phyloP scores from a whole-genome alignment of 805 yeast genomes.

The Phaffomyces opuntiae region DNA sequence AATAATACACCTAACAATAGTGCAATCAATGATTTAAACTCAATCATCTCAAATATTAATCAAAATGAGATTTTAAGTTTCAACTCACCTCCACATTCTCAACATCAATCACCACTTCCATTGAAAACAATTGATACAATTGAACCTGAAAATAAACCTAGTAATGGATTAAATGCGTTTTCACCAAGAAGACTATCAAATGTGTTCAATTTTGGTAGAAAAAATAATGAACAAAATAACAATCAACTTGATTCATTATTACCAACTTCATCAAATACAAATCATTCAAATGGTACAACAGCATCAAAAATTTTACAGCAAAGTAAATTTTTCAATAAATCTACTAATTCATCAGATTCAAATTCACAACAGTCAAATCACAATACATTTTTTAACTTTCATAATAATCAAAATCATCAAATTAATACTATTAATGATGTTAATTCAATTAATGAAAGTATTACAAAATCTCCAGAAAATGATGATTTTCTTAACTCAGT shows the following conservation, averaged over 20 bases:
- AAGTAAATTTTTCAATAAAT: slow-evolving; percentile 19
- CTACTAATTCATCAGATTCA: slow-evolving; percentile 5
- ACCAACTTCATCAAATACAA: background rate
- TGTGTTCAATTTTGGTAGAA: slow-evolving; percentile 23
- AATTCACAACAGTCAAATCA: background rate
- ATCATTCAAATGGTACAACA: background rate
- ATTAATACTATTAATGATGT: background rate
- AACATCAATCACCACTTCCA: slow-evolving; percentile 8
- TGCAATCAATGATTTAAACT: slow-evolving; percentile 16
- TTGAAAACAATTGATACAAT: background rate
- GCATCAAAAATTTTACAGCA: slow-evolving; percentile 11
- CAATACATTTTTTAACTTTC: slow-evolving; percentile 1
- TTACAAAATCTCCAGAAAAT: background rate
- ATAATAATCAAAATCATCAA: background rate
- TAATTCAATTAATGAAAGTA: background rate
- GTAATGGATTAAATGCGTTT: slow-evolving; percentile 13
- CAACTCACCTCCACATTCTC: slow-evolving; percentile 9
- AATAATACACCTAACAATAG: slow-evolving; percentile 16
- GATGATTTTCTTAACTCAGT: slow-evolving; percentile 6
- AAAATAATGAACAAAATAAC: slow-evolving; percentile 2
- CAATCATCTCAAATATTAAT: slow-evolving; percentile 20
- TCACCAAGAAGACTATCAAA: slow-evolving; percentile 27
- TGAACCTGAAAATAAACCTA: background rate
- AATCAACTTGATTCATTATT: background rate
- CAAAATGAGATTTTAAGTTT: slow-evolving; percentile 5